Percentiles rank a stretch among this genome's conserved stretches.
phyloP scores from a whole-genome alignment of 2,329 filamentous ascomycete genomes.

The Aspergillus texensis region DNA sequence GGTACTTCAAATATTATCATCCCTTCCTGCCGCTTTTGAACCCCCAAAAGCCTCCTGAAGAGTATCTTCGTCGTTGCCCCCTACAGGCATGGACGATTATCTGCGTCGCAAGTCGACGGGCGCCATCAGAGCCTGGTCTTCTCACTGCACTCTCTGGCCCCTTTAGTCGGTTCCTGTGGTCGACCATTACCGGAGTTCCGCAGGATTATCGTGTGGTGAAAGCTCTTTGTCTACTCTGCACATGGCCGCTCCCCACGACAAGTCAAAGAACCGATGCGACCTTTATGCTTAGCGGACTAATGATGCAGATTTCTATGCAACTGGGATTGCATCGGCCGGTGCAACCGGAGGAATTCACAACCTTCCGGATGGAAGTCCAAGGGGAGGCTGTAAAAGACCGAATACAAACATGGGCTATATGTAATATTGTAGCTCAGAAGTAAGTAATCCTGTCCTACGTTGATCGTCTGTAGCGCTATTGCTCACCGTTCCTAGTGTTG shows the following conservation, averaged over 20 bases:
- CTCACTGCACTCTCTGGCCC: constrained; percentile 54
- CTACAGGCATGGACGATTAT: constrained; percentile 68
- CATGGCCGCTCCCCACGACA: constrained; percentile 64
- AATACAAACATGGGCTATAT: constrained; percentile 66
- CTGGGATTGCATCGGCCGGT: constrained; percentile 64
- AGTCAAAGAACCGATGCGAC: constrained; percentile 64
- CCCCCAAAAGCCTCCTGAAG: constrained; percentile 55
- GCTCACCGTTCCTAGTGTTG: constrained; percentile 50
- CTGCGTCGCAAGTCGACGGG: constrained; percentile 62
- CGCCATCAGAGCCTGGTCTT: constrained; percentile 55
- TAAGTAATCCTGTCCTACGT: constrained; percentile 32
- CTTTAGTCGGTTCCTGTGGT: constrained; percentile 61
- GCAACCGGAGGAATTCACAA: constrained; percentile 59
- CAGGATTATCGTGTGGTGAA: constrained; percentile 66
- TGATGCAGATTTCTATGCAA: constrained; percentile 69
- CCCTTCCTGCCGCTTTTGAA: constrained; percentile 65
- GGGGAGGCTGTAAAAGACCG: constrained; percentile 65
- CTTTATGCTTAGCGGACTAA: constrained; percentile 64
- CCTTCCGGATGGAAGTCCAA: constrained; percentile 53
- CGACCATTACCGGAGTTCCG: constrained; percentile 59
- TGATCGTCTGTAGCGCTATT: neutral
- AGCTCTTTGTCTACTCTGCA: constrained; percentile 63
- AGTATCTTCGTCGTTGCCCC: constrained; percentile 59
- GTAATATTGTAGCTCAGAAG: constrained; percentile 70
- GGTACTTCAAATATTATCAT: constrained; percentile 66